A percentile compares a stretch with the other conserved stretches of the same genome.
phyloP scores from a whole-genome alignment of 352 stramenopile species.

The Globisporangium spiculum region DNA sequence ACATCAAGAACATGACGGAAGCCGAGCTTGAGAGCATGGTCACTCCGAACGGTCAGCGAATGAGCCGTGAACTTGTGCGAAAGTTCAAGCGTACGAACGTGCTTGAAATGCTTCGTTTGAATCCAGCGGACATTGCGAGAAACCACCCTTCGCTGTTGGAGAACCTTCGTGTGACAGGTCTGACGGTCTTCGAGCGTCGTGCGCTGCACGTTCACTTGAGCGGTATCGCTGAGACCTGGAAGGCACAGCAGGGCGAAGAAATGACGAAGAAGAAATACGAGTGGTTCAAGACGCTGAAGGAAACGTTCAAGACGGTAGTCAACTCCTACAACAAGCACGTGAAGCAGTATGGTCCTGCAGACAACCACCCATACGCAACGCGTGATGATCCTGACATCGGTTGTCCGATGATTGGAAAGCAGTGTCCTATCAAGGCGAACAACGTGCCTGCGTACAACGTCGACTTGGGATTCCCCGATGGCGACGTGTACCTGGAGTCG shows the following conservation, averaged over 20 bases:
- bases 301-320: conserved; percentile 92
- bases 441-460: conserved; percentile 64
- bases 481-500: conserved; percentile 76
- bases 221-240: conserved; percentile 84
- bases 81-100: conserved; percentile 94
- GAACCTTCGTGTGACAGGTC: conserved; percentile 88
- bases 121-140: conserved; percentile 84
- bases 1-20: conserved; percentile 91
- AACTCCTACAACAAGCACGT: conserved; percentile 91
- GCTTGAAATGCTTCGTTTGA: conserved; percentile 84
- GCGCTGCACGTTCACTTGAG: conserved; percentile 87
- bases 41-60: conserved; percentile 73
- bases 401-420: conserved; percentile 87
- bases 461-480: conserved; percentile 80
- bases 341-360: conserved; percentile 84
- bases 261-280: conserved; percentile 91
- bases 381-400: conserved; percentile 79
- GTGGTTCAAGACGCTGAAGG: conserved; percentile 91
- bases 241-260: conserved; percentile 86
- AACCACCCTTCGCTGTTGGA: conserved; percentile 90
- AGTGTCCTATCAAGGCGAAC: conserved; percentile 90
- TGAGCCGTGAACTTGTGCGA: conserved; percentile 77
- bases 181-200: conserved; percentile 88
- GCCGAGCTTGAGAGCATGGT: conserved; percentile 62
- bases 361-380: conserved; percentile 87